Conservation (phyloP, 148 eudicot species). For the Fagopyrum tataricum region DNA sequence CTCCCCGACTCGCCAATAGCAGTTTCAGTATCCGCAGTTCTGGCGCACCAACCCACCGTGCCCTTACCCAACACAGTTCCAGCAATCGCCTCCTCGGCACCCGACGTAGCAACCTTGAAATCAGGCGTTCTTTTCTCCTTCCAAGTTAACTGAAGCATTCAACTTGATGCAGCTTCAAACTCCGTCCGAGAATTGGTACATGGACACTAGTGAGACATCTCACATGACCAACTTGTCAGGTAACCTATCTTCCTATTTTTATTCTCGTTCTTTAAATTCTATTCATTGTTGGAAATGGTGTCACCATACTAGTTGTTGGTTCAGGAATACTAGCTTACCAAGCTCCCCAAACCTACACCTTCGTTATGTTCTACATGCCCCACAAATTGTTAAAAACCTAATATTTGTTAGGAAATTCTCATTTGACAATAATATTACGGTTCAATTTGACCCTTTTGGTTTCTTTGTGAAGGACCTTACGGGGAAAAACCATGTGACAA, state of each 20-base stretch:
- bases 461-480: not conserved
- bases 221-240: not conserved
- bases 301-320: not conserved
- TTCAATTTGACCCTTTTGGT: too few relatives aligned
- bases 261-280: too few relatives aligned
- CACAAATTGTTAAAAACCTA: not conserved
- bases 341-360: not conserved
- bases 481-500: not conserved
- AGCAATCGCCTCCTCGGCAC: too few relatives aligned
- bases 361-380: not conserved
- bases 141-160: too few relatives aligned
- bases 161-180: too few relatives aligned
- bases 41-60: too few relatives aligned
- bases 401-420: not conserved
- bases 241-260: not conserved
- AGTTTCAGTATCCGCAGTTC: too few relatives aligned
- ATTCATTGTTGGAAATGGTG: conserved; percentile 4
- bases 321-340: not conserved
- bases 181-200: not conserved
- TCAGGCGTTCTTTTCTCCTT: too few relatives aligned
- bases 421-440: not conserved
- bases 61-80: too few relatives aligned
- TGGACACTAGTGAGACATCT: not conserved
- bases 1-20: too few relatives aligned
- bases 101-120: too few relatives aligned